These are phyloP conservation scores for Lachnellula suecica DNA, from an alignment of 2,329 filamentous ascomycete species.

Conservation along the genomic window DNA sequence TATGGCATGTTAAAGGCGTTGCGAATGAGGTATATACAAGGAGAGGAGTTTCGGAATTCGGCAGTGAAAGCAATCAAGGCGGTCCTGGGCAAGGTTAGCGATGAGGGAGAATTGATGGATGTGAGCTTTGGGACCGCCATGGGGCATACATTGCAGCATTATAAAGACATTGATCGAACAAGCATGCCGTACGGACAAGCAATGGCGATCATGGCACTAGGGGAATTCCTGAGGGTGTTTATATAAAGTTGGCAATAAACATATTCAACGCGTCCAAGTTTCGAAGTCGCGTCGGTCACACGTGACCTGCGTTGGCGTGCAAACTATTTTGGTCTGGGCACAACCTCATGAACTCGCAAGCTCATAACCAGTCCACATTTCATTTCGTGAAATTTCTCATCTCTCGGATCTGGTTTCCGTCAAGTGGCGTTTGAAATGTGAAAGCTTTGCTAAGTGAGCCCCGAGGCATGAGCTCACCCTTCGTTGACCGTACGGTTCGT, in stretches of 20 bases:
- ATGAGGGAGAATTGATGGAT: slow-evolving; percentile 68
- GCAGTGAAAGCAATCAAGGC: slow-evolving; percentile 67
- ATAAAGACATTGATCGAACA: slow-evolving; percentile 73
- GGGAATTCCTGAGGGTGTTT: slow-evolving; percentile 67
- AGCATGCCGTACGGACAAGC: slow-evolving; percentile 85
- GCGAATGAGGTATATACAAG: slow-evolving; percentile 64
- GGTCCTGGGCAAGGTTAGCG: slow-evolving; percentile 64
- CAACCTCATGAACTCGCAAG: no score
- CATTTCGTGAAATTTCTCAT: no score
- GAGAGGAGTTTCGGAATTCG: slow-evolving; percentile 56
- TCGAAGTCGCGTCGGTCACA: no score
- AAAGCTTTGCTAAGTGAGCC: no score
- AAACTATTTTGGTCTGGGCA: no score
- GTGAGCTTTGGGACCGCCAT: slow-evolving; percentile 79
- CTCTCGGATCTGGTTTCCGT: no score
- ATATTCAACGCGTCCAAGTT: background rate
- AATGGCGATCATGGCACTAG: slow-evolving; percentile 80
- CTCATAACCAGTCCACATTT: no score
- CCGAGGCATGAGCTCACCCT: no score
- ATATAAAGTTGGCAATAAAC: slow-evolving; percentile 25
- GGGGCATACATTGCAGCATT: slow-evolving; percentile 72
- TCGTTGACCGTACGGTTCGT: no score
- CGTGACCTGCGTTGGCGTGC: no score
- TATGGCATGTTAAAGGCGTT: slow-evolving; percentile 76
- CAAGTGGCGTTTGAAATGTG: no score